A percentile compares a stretch with the other conserved stretches of the same genome.
These are phyloP conservation scores for Rubroshorea leprosula DNA, from an alignment of 345 rosid species.

Conservation along the genomic window DNA sequence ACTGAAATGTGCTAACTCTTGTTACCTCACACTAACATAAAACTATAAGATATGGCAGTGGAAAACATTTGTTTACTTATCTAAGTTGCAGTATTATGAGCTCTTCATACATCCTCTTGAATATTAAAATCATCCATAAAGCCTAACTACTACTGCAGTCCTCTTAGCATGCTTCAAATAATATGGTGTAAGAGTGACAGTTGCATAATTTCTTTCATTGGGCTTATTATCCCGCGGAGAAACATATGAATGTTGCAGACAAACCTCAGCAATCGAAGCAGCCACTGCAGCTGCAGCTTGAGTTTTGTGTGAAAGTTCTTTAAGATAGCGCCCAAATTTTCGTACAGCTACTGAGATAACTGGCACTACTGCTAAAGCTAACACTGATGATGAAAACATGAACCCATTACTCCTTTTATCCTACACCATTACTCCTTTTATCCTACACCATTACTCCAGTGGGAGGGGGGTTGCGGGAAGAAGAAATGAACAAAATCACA, in stretches of 20 bases:
- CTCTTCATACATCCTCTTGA: no score
- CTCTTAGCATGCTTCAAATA: not conserved
- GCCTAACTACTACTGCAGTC: no score
- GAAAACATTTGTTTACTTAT: no score
- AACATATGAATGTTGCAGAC: conserved; percentile 3
- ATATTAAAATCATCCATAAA: no score
- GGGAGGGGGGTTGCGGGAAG: not conserved
- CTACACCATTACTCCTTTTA: conserved; percentile 4
- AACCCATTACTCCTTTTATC: conserved; percentile 5
- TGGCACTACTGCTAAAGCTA: conserved; percentile 83
- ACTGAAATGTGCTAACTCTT: no score
- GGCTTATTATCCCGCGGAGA: no score
- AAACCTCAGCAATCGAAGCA: conserved; percentile 94
- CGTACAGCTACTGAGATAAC: conserved; percentile 64
- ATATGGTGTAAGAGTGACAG: no score
- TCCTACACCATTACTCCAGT: no score
- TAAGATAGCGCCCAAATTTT: conserved; percentile 70
- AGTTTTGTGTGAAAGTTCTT: conserved; percentile 85
- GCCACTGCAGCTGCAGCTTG: conserved; percentile 98
- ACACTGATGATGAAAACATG: conserved; percentile 38
- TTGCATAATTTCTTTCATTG: no score
- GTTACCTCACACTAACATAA: no score
- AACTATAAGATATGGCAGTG: no score
- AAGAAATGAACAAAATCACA: conserved; percentile 5
- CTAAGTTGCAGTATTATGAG: no score